phyloP scores from a whole-genome alignment of 805 yeast species.

The Zygosaccharomyces lentus region DNA sequence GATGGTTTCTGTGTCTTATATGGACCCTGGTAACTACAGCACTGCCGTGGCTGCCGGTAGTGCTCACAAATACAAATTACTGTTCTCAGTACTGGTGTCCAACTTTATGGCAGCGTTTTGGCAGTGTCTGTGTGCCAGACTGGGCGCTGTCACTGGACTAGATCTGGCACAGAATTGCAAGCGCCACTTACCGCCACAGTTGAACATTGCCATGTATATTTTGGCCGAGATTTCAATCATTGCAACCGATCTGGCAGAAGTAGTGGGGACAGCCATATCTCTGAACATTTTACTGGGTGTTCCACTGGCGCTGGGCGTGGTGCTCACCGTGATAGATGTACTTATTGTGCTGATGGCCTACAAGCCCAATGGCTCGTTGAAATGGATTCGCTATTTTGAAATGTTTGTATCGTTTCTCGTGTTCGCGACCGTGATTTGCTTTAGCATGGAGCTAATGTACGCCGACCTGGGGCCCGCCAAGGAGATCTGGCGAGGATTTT shows the following conservation, averaged over 20 bases:
- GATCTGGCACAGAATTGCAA: slow-evolving; percentile 88
- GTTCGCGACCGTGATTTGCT: slow-evolving; percentile 78
- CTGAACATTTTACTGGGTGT: slow-evolving; percentile 75
- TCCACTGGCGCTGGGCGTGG: slow-evolving; percentile 79
- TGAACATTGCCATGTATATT: slow-evolving; percentile 60
- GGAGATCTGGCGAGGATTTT: slow-evolving; percentile 66
- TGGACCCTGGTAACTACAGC: slow-evolving; percentile 97
- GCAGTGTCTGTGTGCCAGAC: slow-evolving; percentile 77
- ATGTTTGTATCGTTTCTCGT: slow-evolving; percentile 74
- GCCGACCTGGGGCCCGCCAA: slow-evolving; percentile 53
- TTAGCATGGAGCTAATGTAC: slow-evolving; percentile 68
- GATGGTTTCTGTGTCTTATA: slow-evolving; percentile 91
- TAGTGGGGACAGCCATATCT: slow-evolving; percentile 95
- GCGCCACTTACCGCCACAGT: slow-evolving; percentile 58
- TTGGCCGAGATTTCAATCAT: slow-evolving; percentile 88
- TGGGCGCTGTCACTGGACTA: slow-evolving; percentile 92
- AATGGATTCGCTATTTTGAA: slow-evolving; percentile 75
- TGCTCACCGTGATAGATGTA: slow-evolving; percentile 82
- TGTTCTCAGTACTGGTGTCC: slow-evolving; percentile 74
- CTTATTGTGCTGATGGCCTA: slow-evolving; percentile 82
- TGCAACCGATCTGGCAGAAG: slow-evolving; percentile 96
- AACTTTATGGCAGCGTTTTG: slow-evolving; percentile 83
- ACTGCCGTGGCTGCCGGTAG: slow-evolving; percentile 95
- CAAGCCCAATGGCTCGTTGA: slow-evolving; percentile 76
- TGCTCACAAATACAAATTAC: slow-evolving; percentile 69